A percentile compares a stretch with the other conserved stretches of the same genome.
These are phyloP conservation scores for Botrytis deweyae DNA, from an alignment of 2,329 filamentous ascomycete species.

Conservation along the genomic window DNA sequence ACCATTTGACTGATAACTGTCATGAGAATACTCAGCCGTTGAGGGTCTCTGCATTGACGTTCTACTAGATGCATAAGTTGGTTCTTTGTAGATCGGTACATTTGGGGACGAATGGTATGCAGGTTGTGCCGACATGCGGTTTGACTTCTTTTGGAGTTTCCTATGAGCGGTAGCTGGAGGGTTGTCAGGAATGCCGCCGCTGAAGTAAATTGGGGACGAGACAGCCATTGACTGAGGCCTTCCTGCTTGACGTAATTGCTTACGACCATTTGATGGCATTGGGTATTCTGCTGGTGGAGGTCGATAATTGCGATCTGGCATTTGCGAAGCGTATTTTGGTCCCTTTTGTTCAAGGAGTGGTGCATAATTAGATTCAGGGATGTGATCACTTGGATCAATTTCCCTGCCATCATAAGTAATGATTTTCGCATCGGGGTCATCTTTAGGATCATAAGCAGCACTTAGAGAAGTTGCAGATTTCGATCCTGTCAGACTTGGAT, in stretches of 20 bases:
- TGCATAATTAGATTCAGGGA: conserved; percentile 56
- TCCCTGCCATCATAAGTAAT: conserved; percentile 73
- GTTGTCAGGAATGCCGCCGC: conserved; percentile 40
- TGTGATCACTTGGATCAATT: conserved; percentile 77
- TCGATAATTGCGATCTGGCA: conserved; percentile 41
- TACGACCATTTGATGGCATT: conserved; percentile 52
- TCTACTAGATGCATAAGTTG: conserved; percentile 22
- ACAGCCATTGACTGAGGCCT: conserved; percentile 50
- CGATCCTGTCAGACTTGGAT: conserved; percentile 51
- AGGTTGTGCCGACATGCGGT: conserved; percentile 35
- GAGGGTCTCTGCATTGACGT: conserved; percentile 31
- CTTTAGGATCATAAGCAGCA: conserved; percentile 35
- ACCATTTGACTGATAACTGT: conserved; percentile 36
- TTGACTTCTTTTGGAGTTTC: conserved; percentile 62
- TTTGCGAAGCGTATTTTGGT: conserved; percentile 42
- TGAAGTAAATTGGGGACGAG: conserved; percentile 34
- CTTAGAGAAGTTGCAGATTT: conserved; percentile 34
- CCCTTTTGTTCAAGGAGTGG: conserved; percentile 49
- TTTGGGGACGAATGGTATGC: conserved; percentile 35
- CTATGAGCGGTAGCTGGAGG: conserved; percentile 49
- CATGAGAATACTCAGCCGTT: conserved; percentile 35
- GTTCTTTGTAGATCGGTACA: conserved; percentile 38
- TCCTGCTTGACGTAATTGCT: conserved; percentile 48
- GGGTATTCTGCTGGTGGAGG: conserved; percentile 48
- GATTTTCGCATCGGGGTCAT: conserved; percentile 64